Conservation (phyloP, 345 rosid species). For the Populus simonii region DNA sequence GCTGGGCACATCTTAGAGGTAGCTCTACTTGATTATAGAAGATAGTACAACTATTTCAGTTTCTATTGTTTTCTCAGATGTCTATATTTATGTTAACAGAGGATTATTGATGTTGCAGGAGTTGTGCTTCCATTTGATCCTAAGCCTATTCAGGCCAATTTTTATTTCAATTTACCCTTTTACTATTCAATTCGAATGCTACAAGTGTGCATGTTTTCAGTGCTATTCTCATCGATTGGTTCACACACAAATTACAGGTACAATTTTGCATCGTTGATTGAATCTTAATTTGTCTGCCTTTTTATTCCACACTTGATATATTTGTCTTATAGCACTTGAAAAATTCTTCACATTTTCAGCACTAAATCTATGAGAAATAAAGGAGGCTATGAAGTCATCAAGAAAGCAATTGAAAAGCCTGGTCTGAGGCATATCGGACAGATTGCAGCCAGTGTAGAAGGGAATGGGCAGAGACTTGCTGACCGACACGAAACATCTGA, state of each 20-base stretch:
- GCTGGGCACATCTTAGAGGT: slow-evolving; percentile 96
- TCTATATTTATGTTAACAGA: slow-evolving; percentile 10
- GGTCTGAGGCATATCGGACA: slow-evolving; percentile 12
- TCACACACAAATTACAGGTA: slow-evolving; percentile 25
- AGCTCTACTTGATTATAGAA: not conserved
- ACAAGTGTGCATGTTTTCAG: not conserved
- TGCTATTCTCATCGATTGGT: not conserved
- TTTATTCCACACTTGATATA: no score
- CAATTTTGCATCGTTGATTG: not conserved
- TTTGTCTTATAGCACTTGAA: not conserved
- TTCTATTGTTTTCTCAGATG: not conserved
- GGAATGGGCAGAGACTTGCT: slow-evolving; percentile 17
- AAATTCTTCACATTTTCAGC: not conserved
- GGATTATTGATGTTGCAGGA: slow-evolving; percentile 26
- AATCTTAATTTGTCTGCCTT: not conserved
- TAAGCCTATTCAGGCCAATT: slow-evolving; percentile 12
- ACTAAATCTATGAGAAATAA: slow-evolving; percentile 21
- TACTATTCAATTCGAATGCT: not conserved
- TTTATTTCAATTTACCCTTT: no score
- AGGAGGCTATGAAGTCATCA: slow-evolving; percentile 15
- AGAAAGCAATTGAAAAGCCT: slow-evolving; percentile 21
- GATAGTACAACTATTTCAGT: not conserved
- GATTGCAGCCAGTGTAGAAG: slow-evolving; percentile 19
- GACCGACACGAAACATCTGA: slow-evolving; percentile 23
- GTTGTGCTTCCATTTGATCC: slow-evolving; percentile 20